Percentiles rank a stretch among this genome's conserved stretches.
phyloP scores from a whole-genome alignment of 768 basidiomycete species.

The Mycena epipterygia region DNA sequence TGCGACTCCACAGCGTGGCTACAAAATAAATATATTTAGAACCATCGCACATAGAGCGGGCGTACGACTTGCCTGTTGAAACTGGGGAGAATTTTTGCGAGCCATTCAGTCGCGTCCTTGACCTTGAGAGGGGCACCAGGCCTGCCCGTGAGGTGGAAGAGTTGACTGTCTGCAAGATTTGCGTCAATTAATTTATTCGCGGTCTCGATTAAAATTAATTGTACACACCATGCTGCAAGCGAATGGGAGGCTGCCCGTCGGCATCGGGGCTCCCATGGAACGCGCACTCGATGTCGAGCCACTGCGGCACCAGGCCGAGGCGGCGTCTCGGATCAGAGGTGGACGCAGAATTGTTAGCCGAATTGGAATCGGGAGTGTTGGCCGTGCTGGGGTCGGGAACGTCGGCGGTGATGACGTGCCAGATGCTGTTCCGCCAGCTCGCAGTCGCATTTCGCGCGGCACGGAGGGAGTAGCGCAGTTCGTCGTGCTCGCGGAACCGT shows the following conservation, averaged over 20 bases:
- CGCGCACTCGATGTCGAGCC: constrained; percentile 46
- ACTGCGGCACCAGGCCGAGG: constrained; percentile 56
- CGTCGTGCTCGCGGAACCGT: constrained; percentile 50
- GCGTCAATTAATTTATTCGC: constrained; percentile 26
- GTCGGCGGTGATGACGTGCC: constrained; percentile 52
- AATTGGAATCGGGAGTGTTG: background rate
- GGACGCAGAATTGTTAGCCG: background rate
- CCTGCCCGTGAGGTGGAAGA: constrained; percentile 34
- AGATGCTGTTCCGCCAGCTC: constrained; percentile 41
- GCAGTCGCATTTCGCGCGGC: constrained; percentile 48
- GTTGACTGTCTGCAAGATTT: constrained; percentile 27
- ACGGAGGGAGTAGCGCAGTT: constrained; percentile 52
- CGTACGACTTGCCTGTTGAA: constrained; percentile 49
- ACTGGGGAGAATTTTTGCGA: constrained; percentile 34
- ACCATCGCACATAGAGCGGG: background rate
- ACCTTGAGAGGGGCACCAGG: constrained; percentile 12
- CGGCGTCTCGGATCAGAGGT: constrained; percentile 30
- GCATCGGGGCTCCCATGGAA: constrained; percentile 42
- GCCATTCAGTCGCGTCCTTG: constrained; percentile 19
- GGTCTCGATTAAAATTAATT: constrained; percentile 36
- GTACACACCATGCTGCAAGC: constrained; percentile 48
- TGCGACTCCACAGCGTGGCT: constrained; percentile 54
- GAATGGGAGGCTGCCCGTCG: constrained; percentile 40
- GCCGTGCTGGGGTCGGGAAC: constrained; percentile 34
- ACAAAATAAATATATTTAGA: constrained; percentile 5